Conservation (phyloP, 495 filamentous ascomycete genomes). For the Rhizodiscina lignyota region DNA sequence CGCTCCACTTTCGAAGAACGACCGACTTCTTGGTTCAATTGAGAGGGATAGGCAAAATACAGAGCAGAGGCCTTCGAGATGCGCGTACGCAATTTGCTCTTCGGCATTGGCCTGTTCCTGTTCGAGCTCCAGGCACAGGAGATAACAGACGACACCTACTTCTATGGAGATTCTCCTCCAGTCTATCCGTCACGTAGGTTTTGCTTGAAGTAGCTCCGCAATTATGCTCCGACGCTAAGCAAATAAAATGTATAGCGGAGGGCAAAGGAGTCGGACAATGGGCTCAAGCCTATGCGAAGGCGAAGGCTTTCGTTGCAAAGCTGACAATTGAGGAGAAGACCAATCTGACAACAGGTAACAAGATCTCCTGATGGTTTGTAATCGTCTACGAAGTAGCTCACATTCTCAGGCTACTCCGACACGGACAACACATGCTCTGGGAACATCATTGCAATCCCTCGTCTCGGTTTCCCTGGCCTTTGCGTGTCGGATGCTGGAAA, state of each 20-base stretch:
- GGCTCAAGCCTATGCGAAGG: conserved; percentile 18
- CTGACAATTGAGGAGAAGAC: conserved; percentile 46
- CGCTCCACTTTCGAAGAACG: too few relatives aligned
- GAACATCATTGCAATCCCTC: conserved; percentile 30
- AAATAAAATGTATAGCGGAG: not conserved
- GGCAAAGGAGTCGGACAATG: not conserved
- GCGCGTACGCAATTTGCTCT: too few relatives aligned
- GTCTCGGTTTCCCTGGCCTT: conserved; percentile 41
- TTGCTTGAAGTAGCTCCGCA: too few relatives aligned
- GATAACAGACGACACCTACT: too few relatives aligned
- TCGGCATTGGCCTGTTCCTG: too few relatives aligned
- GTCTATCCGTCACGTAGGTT: not conserved
- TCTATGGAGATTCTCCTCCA: conserved; percentile 6
- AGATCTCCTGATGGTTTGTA: too few relatives aligned
- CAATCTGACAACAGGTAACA: conserved; percentile 28
- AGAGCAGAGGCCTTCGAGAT: too few relatives aligned
- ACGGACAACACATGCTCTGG: conserved; percentile 31
- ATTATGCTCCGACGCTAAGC: not conserved
- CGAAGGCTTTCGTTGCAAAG: conserved; percentile 32
- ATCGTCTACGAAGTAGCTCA: too few relatives aligned
- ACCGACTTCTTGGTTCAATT: too few relatives aligned
- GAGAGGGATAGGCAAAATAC: too few relatives aligned
- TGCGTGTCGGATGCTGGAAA: conserved; percentile 49
- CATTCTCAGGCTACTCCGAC: too few relatives aligned
- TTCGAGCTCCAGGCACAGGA: too few relatives aligned